Conservation (phyloP, 2,329 filamentous ascomycete genomes). For the Pseudogymnoascus sp. region DNA sequence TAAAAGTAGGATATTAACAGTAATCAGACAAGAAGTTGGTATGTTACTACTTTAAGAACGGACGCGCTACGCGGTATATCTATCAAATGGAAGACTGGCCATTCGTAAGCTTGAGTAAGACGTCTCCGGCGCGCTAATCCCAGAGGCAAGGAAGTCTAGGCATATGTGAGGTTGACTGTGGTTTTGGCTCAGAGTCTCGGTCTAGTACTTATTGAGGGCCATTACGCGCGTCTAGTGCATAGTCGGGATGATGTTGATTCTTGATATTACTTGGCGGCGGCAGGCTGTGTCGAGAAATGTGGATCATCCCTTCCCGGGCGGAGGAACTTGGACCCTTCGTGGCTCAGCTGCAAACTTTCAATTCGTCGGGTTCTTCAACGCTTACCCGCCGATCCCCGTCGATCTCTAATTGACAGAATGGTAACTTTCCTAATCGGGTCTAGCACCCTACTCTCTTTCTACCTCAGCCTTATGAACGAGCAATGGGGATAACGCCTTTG, state of each 20-base stretch:
- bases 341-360: neutral
- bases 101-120: neutral
- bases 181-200: neutral
- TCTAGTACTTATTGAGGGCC: neutral
- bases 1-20: neutral
- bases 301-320: neutral
- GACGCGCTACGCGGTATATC: neutral
- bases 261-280: neutral
- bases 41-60: neutral
- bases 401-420: neutral
- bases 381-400: neutral
- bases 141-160: neutral
- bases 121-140: neutral
- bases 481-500: neutral
- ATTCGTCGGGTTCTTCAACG: neutral
- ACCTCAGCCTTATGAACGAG: neutral
- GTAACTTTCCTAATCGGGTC: neutral
- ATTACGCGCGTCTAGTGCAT: neutral
- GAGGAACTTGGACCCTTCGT: neutral
- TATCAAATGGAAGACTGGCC: neutral
- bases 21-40: neutral
- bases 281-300: neutral
- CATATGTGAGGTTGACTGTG: neutral
- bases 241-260: neutral
- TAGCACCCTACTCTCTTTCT: neutral